Conservation (phyloP, 164 flowering plant genomes). For the Brasenia schreberi region DNA sequence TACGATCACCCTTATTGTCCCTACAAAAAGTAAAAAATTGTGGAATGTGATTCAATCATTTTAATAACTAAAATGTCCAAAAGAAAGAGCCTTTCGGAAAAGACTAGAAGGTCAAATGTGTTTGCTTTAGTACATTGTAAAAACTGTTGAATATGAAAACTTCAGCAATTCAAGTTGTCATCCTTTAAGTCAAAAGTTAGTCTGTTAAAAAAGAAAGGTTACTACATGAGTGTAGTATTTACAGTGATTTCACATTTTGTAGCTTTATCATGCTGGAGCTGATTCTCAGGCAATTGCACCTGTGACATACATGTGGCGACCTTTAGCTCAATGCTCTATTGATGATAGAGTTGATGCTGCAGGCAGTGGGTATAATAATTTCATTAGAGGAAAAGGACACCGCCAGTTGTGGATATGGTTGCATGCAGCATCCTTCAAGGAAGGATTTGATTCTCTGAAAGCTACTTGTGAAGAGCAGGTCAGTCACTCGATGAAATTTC, state of each 20-base stretch:
- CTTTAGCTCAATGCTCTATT: slow-evolving; percentile 6
- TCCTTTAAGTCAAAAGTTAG: background rate
- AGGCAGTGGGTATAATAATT: background rate
- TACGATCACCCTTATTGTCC: too few species aligned
- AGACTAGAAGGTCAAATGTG: too few species aligned
- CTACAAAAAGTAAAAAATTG: too few species aligned
- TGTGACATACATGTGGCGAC: slow-evolving; percentile 86
- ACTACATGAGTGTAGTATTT: background rate
- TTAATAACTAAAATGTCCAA: too few species aligned
- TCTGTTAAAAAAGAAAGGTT: background rate
- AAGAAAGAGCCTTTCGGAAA: too few species aligned
- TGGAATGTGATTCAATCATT: too few species aligned
- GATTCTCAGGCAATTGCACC: slow-evolving; percentile 48
- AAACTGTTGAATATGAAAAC: too few species aligned
- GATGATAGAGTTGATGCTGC: background rate
- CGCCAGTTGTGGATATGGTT: slow-evolving; percentile 84
- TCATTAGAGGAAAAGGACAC: background rate
- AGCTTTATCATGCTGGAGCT: slow-evolving; percentile 72
- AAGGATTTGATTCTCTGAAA: slow-evolving; percentile 54
- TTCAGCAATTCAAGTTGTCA: too few species aligned
- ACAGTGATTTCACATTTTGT: slow-evolving; percentile 6
- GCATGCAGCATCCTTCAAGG: slow-evolving; percentile 63
- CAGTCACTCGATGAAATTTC: background rate
- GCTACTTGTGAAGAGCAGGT: slow-evolving; percentile 59
- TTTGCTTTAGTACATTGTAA: too few species aligned